Evolutionary conservation across 2,329 filamentous ascomycete genomes (phyloP), one percentile per base, ranked within the genome.

Genomic region (Botryosphaeria agaves): DNA sequence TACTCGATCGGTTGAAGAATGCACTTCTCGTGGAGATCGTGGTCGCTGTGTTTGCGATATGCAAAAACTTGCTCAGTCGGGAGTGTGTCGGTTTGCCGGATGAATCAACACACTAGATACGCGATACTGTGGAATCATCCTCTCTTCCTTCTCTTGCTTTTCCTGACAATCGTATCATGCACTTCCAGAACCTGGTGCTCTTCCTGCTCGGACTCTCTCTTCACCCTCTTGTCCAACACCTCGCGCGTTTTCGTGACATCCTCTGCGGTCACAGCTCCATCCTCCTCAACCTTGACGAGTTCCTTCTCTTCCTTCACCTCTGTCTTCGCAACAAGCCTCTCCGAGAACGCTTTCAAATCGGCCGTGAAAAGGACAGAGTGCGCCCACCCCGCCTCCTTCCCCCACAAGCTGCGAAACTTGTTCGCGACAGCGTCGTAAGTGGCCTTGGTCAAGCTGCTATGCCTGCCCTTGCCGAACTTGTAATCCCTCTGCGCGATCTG

Each of bases 401-500:
- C 89, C 89, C 91, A 98, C 1, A 95, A 64, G 21, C 65, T 64
- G 32, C 89, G 70, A 45, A 98, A 98, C 44, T 91, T 79, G 38
- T 92, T 80, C 1, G 80, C 89, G 9, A 98, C 73, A 0, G 83
- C 81, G 48, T 89, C 76, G 46, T 98, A 95, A 38, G 82, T 85
- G 24, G 67, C 69, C 47, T 91, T 91, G 9, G 78, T 94, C 37
- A 98, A 64, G 28, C 82, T 87, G 46, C 84, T 87, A 36, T 79
- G 66, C 46, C 82, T 87, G 6, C 71, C 72, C 43, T 75, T 81
- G 5, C 82, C 81, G 44, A 98, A 92, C 35, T 76, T 84, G 57
- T 98, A 98, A 52, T 98, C 89, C 31, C 89, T 68, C 51, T 91
- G 82, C 1, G 89, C 91, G 46, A 98, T 95, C 59, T 95, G 85